These are phyloP conservation scores for Komagataella populi DNA, from an alignment of 805 yeast genomes.

Conservation along the genomic window DNA sequence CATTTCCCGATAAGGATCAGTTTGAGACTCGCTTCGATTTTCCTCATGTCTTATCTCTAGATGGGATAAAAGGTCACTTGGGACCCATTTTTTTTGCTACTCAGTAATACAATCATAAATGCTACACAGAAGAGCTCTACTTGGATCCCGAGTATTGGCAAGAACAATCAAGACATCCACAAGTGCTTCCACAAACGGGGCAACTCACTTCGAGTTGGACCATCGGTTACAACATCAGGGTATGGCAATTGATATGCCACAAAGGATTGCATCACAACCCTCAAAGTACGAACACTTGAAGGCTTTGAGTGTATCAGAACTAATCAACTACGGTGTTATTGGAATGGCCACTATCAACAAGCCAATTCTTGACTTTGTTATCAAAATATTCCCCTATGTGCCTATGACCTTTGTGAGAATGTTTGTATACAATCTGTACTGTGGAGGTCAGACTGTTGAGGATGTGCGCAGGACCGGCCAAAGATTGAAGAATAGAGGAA, in stretches of 20 bases:
- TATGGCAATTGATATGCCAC: neutral
- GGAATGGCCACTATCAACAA: conserved; percentile 59
- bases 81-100: neutral
- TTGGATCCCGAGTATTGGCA: neutral
- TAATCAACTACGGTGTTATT: conserved; percentile 52
- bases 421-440: conserved; percentile 70
- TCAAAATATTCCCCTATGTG: conserved; percentile 55
- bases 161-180: neutral
- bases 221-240: neutral
- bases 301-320: conserved; percentile 36
- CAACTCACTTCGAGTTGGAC: neutral
- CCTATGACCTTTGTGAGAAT: conserved; percentile 62
- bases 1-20: neutral
- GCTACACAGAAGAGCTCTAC: neutral
- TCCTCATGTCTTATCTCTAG: neutral
- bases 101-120: neutral
- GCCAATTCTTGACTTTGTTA: conserved; percentile 44
- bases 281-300: conserved; percentile 26
- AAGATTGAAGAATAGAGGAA: conserved; percentile 55
- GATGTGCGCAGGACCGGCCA: conserved; percentile 65
- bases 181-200: neutral
- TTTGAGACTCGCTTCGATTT: neutral
- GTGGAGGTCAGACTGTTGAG: conserved; percentile 74
- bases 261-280: neutral
- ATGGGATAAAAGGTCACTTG: neutral